A percentile compares a stretch with the other conserved stretches of the same genome.
phyloP scores from a whole-genome alignment of 176 grass and related monocot genomes.

The Phyllostachys edulis region DNA sequence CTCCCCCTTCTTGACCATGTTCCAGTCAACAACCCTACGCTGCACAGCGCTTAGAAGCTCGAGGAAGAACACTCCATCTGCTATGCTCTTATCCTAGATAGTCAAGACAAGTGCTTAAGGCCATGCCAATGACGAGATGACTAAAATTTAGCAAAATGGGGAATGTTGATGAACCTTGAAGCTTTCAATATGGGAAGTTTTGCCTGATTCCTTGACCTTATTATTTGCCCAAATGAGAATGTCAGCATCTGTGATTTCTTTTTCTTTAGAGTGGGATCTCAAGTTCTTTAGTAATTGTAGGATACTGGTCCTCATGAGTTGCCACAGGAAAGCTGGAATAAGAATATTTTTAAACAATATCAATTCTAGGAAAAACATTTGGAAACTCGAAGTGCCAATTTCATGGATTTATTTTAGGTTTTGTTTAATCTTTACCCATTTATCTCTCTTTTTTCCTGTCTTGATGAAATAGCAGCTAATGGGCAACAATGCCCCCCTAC shows the following conservation, averaged over 20 bases:
- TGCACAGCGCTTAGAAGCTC: constrained; percentile 90
- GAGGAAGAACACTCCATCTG: constrained; percentile 80
- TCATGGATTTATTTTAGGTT: not conserved
- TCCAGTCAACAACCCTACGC: constrained; percentile 74
- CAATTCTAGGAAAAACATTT: not conserved
- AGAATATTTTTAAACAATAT: not conserved
- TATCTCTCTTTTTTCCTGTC: not conserved
- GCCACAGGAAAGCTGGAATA: constrained; percentile 81
- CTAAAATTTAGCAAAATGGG: constrained; percentile 2
- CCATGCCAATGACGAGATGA: not conserved
- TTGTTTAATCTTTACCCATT: not conserved
- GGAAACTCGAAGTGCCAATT: not conserved
- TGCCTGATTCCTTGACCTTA: constrained; percentile 88
- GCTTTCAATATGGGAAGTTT: constrained; percentile 77
- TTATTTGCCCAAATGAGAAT: constrained; percentile 90
- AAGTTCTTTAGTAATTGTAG: constrained; percentile 88
- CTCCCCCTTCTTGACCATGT: constrained; percentile 81
- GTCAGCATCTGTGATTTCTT: constrained; percentile 82
- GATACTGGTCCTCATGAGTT: constrained; percentile 97
- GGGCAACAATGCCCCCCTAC: not conserved
- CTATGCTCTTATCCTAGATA: constrained; percentile 74
- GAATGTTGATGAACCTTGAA: constrained; percentile 68
- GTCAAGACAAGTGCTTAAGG: not conserved
- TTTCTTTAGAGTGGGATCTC: constrained; percentile 87
- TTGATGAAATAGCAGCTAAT: not conserved